These are phyloP conservation scores for Populus trichocarpa DNA, from an alignment of 441 rosid genomes.

Conservation along the genomic window DNA sequence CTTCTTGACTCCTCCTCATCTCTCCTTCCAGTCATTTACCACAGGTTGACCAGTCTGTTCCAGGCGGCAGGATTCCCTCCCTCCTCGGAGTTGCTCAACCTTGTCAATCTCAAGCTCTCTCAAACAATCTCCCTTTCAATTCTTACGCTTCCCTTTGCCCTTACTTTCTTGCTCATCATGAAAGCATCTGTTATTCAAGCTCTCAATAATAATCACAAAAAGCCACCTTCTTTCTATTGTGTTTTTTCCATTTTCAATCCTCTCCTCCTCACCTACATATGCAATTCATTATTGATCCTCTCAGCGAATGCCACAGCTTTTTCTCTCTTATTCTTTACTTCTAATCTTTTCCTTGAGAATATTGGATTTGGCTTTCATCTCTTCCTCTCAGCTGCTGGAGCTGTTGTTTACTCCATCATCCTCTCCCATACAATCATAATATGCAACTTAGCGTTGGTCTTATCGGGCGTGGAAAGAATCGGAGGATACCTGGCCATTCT, in stretches of 20 bases:
- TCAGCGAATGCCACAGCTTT: constrained; percentile 77
- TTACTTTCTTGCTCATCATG: constrained; percentile 64
- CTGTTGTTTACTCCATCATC: constrained; percentile 58
- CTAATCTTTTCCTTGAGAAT: constrained; percentile 28
- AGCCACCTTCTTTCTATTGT: constrained; percentile 30
- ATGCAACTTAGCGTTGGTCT: constrained; percentile 63
- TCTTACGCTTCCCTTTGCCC: constrained; percentile 64
- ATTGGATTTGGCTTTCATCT: constrained; percentile 33
- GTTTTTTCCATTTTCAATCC: constrained; percentile 40
- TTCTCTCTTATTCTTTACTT: constrained; percentile 50
- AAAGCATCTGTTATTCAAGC: constrained; percentile 55
- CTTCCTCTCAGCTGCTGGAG: constrained; percentile 47
- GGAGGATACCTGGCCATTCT: constrained; percentile 56
- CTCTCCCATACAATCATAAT: constrained; percentile 61
- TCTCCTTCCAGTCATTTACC: constrained; percentile 32
- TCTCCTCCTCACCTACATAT: constrained; percentile 50
- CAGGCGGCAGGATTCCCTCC: constrained; percentile 68
- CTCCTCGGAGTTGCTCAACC: constrained; percentile 52
- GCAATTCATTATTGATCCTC: constrained; percentile 51
- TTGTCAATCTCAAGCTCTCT: constrained; percentile 65
- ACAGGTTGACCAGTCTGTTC: constrained; percentile 42
- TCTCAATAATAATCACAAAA: constrained; percentile 18
- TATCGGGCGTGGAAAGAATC: constrained; percentile 43
- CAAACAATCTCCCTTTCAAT: constrained; percentile 40
- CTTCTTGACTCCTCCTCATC: constrained; percentile 38